Percentiles rank a stretch among this genome's conserved stretches.
phyloP scores from a whole-genome alignment of 2,329 filamentous ascomycete species.

The Ceratocystis lukuohia region DNA sequence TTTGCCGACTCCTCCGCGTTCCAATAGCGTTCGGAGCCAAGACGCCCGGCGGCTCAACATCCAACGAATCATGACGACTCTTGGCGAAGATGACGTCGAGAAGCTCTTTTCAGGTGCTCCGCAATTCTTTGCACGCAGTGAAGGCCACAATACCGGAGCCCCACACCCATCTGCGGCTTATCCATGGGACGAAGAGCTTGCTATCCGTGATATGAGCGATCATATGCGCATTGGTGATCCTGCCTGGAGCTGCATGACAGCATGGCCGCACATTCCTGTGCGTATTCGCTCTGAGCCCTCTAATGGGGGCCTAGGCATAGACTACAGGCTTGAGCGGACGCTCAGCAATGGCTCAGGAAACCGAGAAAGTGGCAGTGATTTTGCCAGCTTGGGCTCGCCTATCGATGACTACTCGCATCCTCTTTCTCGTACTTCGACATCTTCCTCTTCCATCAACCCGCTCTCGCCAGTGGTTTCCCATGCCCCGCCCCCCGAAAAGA shows the following conservation, averaged over 20 bases:
- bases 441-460: conserved; percentile 30
- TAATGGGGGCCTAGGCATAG: neutral
- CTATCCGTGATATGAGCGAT: conserved; percentile 51
- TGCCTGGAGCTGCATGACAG: conserved; percentile 49
- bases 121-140: conserved; percentile 51
- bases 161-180: conserved; percentile 52
- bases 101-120: conserved; percentile 64
- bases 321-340: conserved; percentile 8
- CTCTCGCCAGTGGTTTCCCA: conserved; percentile 13
- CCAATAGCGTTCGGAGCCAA: conserved; percentile 27
- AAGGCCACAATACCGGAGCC: conserved; percentile 45
- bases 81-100: conserved; percentile 48
- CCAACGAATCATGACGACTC: conserved; percentile 45
- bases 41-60: conserved; percentile 37
- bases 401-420: conserved; percentile 14
- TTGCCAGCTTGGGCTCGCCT: conserved; percentile 7
- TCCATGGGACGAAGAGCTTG: conserved; percentile 50
- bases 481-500: conserved; percentile 29
- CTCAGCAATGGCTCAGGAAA: conserved; percentile 23
- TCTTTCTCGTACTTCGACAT: conserved; percentile 15
- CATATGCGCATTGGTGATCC: conserved; percentile 49
- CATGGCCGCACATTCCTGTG: conserved; percentile 46
- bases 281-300: neutral
- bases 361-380: conserved; percentile 21
- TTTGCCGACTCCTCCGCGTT: conserved; percentile 39